phyloP scores from a whole-genome alignment of 208 protist genomes.

The Giardia muris region DNA sequence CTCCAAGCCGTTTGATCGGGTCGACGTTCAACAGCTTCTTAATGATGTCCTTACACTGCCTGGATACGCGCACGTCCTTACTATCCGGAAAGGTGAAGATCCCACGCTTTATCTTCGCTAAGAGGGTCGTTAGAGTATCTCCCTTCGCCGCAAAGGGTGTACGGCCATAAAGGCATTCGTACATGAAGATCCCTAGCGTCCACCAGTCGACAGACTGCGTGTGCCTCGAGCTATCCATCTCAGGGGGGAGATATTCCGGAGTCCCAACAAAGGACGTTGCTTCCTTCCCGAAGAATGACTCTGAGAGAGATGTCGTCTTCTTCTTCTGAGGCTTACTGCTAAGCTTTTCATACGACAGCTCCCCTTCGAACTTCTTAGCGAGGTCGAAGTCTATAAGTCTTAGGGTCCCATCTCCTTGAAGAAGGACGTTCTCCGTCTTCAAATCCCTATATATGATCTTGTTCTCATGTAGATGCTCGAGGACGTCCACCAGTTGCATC shows the following conservation, averaged over 20 bases:
- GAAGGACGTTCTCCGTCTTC: constrained; percentile 39
- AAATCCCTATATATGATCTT: constrained; percentile 52
- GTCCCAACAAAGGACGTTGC: constrained; percentile 58
- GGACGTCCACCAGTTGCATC: constrained; percentile 44
- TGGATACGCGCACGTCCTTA: neutral
- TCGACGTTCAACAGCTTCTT: constrained; percentile 14
- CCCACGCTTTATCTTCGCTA: constrained; percentile 28
- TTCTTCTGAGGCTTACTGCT: neutral
- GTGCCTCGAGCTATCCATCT: constrained; percentile 49
- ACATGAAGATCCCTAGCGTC: constrained; percentile 51
- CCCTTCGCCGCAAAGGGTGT: constrained; percentile 44
- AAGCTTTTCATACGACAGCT: neutral
- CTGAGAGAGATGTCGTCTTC: neutral
- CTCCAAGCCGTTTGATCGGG: constrained; percentile 13
- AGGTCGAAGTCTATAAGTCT: constrained; percentile 42
- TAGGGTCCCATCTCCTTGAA: constrained; percentile 37
- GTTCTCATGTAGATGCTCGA: constrained; percentile 51
- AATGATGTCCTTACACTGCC: constrained; percentile 26
- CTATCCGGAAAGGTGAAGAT: constrained; percentile 8
- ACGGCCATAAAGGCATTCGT: constrained; percentile 50
- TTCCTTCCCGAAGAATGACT: neutral
- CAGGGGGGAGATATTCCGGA: constrained; percentile 52
- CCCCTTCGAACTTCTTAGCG: neutral
- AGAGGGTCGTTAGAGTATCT: constrained; percentile 34
- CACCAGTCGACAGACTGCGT: constrained; percentile 50